A percentile compares a stretch with the other conserved stretches of the same genome.
phyloP scores from a whole-genome alignment of 176 grass and related monocot species.

The Cenchrus fungigraminus region DNA sequence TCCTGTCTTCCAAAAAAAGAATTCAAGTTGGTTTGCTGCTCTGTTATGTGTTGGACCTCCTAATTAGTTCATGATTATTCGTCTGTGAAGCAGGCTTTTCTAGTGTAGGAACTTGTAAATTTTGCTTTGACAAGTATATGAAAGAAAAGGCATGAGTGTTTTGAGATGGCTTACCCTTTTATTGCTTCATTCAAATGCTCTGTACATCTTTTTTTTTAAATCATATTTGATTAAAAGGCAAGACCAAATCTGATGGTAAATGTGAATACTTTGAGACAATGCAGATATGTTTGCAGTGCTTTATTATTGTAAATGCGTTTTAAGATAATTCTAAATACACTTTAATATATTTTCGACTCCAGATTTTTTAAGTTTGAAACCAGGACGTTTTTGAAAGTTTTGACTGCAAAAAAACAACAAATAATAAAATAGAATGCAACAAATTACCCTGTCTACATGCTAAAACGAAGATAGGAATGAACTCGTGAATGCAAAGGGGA shows the following conservation, averaged over 20 bases:
- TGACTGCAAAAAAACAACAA: not conserved
- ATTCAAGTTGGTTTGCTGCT: not conserved
- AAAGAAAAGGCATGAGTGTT: not conserved
- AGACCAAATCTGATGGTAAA: not conserved
- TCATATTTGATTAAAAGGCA: not conserved
- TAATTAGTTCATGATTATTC: not conserved
- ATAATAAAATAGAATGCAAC: not conserved
- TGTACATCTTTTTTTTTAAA: not conserved
- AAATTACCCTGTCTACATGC: too few species aligned
- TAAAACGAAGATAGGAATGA: not conserved
- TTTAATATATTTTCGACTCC: not conserved
- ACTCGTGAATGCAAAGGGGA: too few species aligned
- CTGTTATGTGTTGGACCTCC: not conserved
- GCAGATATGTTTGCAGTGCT: not conserved
- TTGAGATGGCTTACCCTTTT: not conserved
- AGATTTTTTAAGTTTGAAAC: not conserved
- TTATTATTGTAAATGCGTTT: not conserved
- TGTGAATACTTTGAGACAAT: not conserved
- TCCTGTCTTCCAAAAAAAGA: not conserved
- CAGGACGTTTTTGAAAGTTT: not conserved
- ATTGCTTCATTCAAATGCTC: not conserved
- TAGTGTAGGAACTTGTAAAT: conserved; percentile 1
- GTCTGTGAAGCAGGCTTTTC: not conserved
- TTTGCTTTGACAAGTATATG: not conserved
- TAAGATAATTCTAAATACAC: not conserved